These are phyloP conservation scores for Acorus calamus DNA, from an alignment of 106 monocot species.

Conservation along the genomic window DNA sequence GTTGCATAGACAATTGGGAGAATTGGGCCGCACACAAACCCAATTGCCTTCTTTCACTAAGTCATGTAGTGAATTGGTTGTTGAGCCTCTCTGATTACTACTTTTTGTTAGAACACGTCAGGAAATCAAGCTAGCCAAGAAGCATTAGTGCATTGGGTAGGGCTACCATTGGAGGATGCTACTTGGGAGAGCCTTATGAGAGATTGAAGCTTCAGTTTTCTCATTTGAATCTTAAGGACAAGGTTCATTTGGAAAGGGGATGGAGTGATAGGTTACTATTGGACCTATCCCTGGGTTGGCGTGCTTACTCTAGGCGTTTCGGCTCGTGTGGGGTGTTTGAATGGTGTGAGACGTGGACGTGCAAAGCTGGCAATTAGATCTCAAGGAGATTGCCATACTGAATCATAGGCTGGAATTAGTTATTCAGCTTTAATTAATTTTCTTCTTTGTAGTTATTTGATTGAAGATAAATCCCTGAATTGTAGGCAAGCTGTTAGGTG, in stretches of 20 bases:
- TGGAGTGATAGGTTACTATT: slow-evolving; percentile 4
- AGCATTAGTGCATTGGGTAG: background rate
- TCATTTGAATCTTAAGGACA: slow-evolving; percentile 1
- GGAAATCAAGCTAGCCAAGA: background rate
- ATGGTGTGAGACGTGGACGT: too few species aligned
- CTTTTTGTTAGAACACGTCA: background rate
- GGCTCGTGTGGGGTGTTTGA: too few species aligned
- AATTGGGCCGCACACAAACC: background rate
- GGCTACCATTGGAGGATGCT: background rate
- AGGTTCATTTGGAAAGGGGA: background rate
- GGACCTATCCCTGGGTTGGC: too few species aligned
- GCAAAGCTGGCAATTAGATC: too few species aligned
- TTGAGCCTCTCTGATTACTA: background rate
- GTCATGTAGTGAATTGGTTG: background rate
- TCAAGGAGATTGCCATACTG: too few species aligned
- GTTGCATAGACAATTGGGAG: too few species aligned
- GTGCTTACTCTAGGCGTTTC: too few species aligned
- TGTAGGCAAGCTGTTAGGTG: too few species aligned
- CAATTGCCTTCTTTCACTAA: background rate
- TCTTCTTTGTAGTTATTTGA: too few species aligned
- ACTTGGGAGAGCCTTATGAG: background rate
- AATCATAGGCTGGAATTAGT: too few species aligned
- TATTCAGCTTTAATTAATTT: too few species aligned
- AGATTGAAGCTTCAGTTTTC: background rate
- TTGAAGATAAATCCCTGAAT: too few species aligned